These are phyloP conservation scores for Diutina rugosa DNA, from an alignment of 1,139 yeast species.

Conservation along the genomic window DNA sequence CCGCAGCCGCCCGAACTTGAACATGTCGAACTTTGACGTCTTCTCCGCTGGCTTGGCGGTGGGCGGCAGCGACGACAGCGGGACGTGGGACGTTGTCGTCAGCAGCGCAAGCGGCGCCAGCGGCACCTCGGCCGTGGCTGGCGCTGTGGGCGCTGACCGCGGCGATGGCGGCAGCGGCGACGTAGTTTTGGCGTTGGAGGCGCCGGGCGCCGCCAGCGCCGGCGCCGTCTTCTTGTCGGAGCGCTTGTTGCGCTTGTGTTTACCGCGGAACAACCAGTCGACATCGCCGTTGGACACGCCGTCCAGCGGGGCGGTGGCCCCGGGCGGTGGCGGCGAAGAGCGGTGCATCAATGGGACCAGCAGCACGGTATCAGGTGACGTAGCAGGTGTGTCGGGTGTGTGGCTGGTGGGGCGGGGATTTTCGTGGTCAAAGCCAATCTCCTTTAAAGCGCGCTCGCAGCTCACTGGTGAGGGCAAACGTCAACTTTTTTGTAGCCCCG, in stretches of 20 bases:
- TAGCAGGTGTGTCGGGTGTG: too few species aligned
- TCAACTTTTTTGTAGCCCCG: not conserved
- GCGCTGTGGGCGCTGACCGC: not conserved
- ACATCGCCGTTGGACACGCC: conserved; percentile 66
- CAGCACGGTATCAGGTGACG: not conserved
- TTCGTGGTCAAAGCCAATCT: too few species aligned
- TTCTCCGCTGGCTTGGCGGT: conserved; percentile 4
- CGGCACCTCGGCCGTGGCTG: not conserved
- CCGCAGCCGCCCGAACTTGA: conserved; percentile 19
- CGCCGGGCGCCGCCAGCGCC: conserved; percentile 6
- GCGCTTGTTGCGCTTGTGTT: conserved; percentile 14
- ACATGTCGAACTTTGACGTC: conserved; percentile 12
- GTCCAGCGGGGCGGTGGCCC: not conserved
- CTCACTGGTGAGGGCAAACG: not conserved
- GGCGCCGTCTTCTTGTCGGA: conserved; percentile 28
- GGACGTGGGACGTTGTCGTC: not conserved
- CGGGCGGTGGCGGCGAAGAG: not conserved
- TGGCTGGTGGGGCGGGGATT: too few species aligned
- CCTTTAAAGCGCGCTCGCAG: too few species aligned
- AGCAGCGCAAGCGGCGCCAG: not conserved
- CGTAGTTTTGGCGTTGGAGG: conserved; percentile 6
- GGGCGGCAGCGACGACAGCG: not conserved
- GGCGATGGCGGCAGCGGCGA: conserved; percentile 3
- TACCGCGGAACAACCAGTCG: conserved; percentile 64
- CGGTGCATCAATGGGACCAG: not conserved